These are phyloP conservation scores for Aspergillus sergii DNA, from an alignment of 2,329 filamentous ascomycete species.

Conservation along the genomic window DNA sequence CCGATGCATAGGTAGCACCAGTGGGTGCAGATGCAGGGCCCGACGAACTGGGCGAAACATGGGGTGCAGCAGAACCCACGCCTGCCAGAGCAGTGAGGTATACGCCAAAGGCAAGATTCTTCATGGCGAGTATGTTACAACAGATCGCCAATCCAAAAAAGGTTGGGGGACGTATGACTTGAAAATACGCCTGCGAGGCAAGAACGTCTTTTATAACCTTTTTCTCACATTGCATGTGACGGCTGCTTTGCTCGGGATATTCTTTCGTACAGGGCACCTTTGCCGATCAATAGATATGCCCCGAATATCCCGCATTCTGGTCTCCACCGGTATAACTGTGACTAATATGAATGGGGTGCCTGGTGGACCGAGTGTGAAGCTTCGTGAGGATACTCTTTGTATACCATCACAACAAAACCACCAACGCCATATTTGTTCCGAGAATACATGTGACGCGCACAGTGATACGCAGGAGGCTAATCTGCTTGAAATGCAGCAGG, in stretches of 20 bases:
- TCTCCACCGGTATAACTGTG: background rate
- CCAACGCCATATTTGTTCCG: background rate
- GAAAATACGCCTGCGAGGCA: background rate
- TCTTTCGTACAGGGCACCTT: background rate
- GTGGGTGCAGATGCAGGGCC: conserved; percentile 23
- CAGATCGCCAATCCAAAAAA: background rate
- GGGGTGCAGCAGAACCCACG: conserved; percentile 5
- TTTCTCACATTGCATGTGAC: background rate
- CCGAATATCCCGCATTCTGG: conserved; percentile 2
- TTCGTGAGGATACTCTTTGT: background rate
- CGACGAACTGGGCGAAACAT: background rate
- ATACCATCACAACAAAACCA: background rate
- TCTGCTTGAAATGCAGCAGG: background rate
- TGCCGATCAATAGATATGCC: background rate
- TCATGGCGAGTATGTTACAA: background rate
- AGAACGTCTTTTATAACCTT: background rate
- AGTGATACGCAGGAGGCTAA: too few relatives aligned
- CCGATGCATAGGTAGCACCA: conserved; percentile 29
- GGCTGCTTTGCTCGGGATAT: background rate
- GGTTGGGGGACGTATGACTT: background rate
- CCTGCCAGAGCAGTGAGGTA: background rate
- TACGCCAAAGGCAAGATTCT: background rate
- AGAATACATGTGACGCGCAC: too few relatives aligned
- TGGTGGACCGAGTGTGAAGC: background rate
- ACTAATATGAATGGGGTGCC: conserved; percentile 1